Percentiles rank a stretch among this genome's conserved stretches.
Conservation (phyloP, 352 stramenopile genomes). For the Phytophthora multivora region DNA sequence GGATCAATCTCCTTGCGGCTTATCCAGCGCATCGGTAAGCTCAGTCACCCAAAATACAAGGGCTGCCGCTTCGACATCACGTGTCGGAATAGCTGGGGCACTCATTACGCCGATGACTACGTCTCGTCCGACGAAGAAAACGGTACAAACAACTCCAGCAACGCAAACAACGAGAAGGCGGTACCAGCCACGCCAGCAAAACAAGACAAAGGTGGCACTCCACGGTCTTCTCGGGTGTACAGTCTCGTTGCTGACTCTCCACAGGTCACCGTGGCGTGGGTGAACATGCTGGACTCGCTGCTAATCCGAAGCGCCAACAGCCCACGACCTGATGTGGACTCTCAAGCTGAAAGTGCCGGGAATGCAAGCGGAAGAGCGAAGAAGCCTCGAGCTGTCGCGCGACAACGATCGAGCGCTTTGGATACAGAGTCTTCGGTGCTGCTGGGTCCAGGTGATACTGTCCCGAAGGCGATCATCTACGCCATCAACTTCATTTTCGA, state of each 20-base stretch:
- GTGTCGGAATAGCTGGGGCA: constrained; percentile 78
- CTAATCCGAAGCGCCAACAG: constrained; percentile 78
- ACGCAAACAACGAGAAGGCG: constrained; percentile 29
- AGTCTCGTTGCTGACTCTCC: constrained; percentile 81
- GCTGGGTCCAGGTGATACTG: constrained; percentile 39
- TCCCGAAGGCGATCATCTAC: constrained; percentile 60
- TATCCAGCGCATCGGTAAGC: constrained; percentile 84
- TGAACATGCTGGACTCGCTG: constrained; percentile 76
- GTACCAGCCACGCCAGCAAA: constrained; percentile 20
- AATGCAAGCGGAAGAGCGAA: constrained; percentile 33
- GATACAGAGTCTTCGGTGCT: constrained; percentile 59
- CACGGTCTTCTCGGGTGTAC: constrained; percentile 71
- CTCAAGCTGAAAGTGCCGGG: constrained; percentile 8
- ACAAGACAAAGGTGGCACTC: constrained; percentile 58
- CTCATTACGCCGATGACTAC: constrained; percentile 81
- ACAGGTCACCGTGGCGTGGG: constrained; percentile 72
- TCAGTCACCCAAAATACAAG: constrained; percentile 79
- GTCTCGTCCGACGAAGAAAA: constrained; percentile 80
- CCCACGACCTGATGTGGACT: constrained; percentile 55
- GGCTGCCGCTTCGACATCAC: constrained; percentile 86
- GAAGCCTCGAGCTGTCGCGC: constrained; percentile 29
- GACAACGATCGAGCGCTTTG: constrained; percentile 47
- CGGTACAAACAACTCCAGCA: constrained; percentile 38
- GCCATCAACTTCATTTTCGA: constrained; percentile 88
- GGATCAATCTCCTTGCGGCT: constrained; percentile 80